These are phyloP conservation scores for Trichosporon sp. DNA, from an alignment of 1,284 basidiomycete species.

Conservation along the genomic window DNA sequence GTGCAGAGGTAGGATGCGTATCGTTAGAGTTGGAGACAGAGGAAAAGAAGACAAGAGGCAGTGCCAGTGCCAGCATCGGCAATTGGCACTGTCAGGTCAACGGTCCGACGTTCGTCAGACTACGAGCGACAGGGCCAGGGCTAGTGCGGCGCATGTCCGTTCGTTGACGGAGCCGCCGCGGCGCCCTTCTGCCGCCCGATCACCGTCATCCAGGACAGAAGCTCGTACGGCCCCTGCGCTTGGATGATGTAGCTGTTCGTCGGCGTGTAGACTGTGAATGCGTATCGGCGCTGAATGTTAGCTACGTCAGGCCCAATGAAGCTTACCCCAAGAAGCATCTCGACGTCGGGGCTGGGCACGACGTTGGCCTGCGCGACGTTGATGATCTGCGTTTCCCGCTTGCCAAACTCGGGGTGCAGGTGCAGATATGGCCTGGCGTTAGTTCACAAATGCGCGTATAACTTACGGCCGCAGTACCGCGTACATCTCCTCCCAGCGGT, in stretches of 20 bases:
- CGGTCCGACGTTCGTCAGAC: not conserved
- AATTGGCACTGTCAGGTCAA: too few relatives aligned
- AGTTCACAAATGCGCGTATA: not conserved
- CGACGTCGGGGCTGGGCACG: slow-evolving; percentile 79
- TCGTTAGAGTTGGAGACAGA: too few relatives aligned
- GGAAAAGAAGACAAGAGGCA: too few relatives aligned
- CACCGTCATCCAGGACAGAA: slow-evolving; percentile 66
- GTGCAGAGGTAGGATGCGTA: too few relatives aligned
- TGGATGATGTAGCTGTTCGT: slow-evolving; percentile 84
- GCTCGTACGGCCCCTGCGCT: slow-evolving; percentile 69
- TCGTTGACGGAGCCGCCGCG: not conserved
- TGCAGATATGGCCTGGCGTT: slow-evolving; percentile 73
- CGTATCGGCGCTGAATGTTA: slow-evolving; percentile 62
- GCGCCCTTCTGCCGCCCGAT: slow-evolving; percentile 13
- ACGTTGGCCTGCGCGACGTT: slow-evolving; percentile 79
- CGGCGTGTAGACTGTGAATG: slow-evolving; percentile 80
- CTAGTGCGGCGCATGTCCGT: not conserved
- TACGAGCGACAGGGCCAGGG: not conserved
- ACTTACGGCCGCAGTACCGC: slow-evolving; percentile 79
- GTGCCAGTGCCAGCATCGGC: too few relatives aligned
- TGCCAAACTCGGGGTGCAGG: slow-evolving; percentile 72
- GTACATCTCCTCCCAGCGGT: slow-evolving; percentile 76
- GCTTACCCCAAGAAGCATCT: slow-evolving; percentile 74
- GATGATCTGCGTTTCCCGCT: slow-evolving; percentile 75
- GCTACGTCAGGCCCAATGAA: not conserved